Percentiles rank a stretch among this genome's conserved stretches.
Conservation (phyloP, 1,284 basidiomycete species). For the Boletus albobrunnescens region DNA sequence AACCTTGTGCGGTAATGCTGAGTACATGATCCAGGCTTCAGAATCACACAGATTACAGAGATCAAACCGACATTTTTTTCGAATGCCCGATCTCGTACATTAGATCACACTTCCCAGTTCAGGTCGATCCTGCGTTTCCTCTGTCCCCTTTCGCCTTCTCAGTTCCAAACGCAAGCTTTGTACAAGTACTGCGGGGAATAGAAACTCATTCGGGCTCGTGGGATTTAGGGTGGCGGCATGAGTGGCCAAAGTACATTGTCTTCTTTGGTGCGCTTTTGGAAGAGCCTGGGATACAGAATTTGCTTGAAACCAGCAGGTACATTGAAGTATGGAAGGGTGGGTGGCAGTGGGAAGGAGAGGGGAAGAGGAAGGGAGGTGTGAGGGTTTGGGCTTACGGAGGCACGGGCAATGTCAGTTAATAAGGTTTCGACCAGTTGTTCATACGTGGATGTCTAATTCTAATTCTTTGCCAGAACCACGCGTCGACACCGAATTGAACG, state of each 20-base stretch:
- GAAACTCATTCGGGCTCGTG: slow-evolving; percentile 26
- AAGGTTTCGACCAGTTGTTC: not conserved
- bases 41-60: slow-evolving; percentile 56
- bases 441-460: not conserved
- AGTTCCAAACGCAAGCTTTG: slow-evolving; percentile 42
- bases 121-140: slow-evolving; percentile 65
- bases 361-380: slow-evolving; percentile 71
- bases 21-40: slow-evolving; percentile 41
- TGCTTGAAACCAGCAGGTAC: slow-evolving; percentile 64
- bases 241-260: slow-evolving; percentile 79
- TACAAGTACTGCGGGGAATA: slow-evolving; percentile 17
- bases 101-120: slow-evolving; percentile 55
- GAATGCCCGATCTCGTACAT: slow-evolving; percentile 69
- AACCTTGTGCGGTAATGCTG: slow-evolving; percentile 3
- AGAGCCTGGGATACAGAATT: slow-evolving; percentile 43
- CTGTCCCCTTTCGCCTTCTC: slow-evolving; percentile 57
- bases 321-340: slow-evolving; percentile 59
- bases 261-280: slow-evolving; percentile 74
- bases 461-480: not conserved
- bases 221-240: slow-evolving; percentile 53
- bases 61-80: slow-evolving; percentile 87
- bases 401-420: no score
- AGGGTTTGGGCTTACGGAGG: slow-evolving; percentile 50
- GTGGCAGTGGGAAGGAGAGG: slow-evolving; percentile 82
- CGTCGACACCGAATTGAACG: not conserved